Evolutionary conservation across 352 stramenopile species (phyloP).

Genomic region (Globisporangium heterothallicum): DNA sequence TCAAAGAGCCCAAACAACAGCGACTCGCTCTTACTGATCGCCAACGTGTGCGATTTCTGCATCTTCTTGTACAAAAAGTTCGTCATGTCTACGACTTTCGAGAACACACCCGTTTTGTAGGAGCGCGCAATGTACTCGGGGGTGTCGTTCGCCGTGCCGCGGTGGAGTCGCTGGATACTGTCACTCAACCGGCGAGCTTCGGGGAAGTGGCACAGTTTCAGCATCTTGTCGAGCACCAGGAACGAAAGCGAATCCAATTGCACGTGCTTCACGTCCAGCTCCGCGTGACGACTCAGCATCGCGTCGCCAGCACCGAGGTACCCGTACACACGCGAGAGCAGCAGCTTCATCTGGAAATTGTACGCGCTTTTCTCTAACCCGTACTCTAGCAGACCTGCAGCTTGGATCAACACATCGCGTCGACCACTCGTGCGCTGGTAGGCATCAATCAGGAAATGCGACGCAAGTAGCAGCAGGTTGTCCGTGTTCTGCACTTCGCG

Average conservation of each 20-base stretch:
- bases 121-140: constrained; percentile 74
- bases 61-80: constrained; percentile 69
- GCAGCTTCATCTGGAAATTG: constrained; percentile 90
- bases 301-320: constrained; percentile 61
- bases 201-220: constrained; percentile 51
- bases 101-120: constrained; percentile 81
- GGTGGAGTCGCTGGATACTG: constrained; percentile 47
- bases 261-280: constrained; percentile 84
- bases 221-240: constrained; percentile 77
- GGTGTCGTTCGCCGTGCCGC: constrained; percentile 52
- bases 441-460: constrained; percentile 63
- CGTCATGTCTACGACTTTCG: constrained; percentile 82
- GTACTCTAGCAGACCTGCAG: constrained; percentile 61
- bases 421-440: constrained; percentile 39
- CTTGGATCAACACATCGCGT: constrained; percentile 41
- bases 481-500: constrained; percentile 83
- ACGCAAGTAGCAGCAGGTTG: constrained; percentile 69
- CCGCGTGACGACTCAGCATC: constrained; percentile 58
- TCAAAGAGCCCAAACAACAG: constrained; percentile 58
- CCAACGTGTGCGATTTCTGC: constrained; percentile 69
- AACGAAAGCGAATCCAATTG: constrained; percentile 83
- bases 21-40: constrained; percentile 51
- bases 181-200: constrained; percentile 50
- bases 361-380: constrained; percentile 75
- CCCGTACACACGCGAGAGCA: constrained; percentile 72